Percentiles rank a stretch among this genome's conserved stretches.
Conservation (phyloP, 305 asterid species). For the Fraxinus sp. region DNA sequence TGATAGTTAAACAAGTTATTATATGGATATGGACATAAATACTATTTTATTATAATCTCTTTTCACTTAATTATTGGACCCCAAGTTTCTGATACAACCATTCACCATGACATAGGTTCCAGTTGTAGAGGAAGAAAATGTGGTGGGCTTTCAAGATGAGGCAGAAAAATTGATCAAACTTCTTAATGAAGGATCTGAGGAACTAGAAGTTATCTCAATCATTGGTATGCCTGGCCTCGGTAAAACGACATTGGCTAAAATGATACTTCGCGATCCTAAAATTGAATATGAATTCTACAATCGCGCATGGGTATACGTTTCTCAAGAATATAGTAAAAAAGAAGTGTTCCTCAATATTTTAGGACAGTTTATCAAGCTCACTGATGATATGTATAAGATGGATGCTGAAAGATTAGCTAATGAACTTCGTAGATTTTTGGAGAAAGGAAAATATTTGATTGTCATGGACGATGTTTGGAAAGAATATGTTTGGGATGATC, state of each 20-base stretch:
- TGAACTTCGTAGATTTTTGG: constrained; percentile 33
- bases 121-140: constrained; percentile 53
- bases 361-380: constrained; percentile 25
- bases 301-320: constrained; percentile 58
- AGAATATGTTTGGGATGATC: constrained; percentile 48
- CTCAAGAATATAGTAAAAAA: constrained; percentile 46
- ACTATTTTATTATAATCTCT: not conserved
- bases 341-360: constrained; percentile 53
- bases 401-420: constrained; percentile 33
- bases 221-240: constrained; percentile 76
- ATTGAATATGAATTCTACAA: constrained; percentile 45
- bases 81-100: not conserved
- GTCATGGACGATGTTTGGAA: constrained; percentile 69
- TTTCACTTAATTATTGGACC: not conserved
- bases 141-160: constrained; percentile 64
- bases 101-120: constrained; percentile 37
- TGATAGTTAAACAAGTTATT: not conserved
- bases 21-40: not conserved
- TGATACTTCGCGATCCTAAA: constrained; percentile 41
- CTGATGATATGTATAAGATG: constrained; percentile 30
- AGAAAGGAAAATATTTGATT: constrained; percentile 44
- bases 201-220: constrained; percentile 48
- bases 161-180: constrained; percentile 42
- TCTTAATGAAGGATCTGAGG: constrained; percentile 41
- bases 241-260: constrained; percentile 64